Base-by-base conservation (phyloP, 768 basidiomycete genomes). In the Pholiota conissans region DNA sequence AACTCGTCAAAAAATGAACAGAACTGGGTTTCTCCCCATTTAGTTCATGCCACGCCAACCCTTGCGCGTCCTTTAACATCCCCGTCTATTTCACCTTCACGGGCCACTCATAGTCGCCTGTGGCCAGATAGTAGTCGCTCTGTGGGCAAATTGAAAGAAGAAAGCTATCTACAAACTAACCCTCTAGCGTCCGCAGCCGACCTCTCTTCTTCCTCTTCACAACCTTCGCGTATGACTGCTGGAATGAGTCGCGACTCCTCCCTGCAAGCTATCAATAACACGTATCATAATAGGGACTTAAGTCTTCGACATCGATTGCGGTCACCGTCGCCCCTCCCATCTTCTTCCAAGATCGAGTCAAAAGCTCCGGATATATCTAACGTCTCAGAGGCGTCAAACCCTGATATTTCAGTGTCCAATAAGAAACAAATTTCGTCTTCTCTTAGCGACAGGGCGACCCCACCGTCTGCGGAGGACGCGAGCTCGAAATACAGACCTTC, bases 181-280 rank as follows among this genome's bases (percentile, higher is more conserved):
- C 48, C 5, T 13, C 20, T 14, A 29, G 11, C 10, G n/a, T 34
- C n/a, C 27, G n/a, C 16, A 3, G 42, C 0, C 22, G 49, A 50
- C 0, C 22, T 9, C n/a, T 28, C 30, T 18, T n/a, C 18, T 1
- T 55, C 42, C 13, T 30, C 20, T 28, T 22, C 28, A 22, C 26
- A 45, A 7, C 27, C 45, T 9, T 46, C 42, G 2, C 29, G 28
- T 24, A n/a, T 27, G 9, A 3, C 26, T 11, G 20, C 42, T 30
- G 24, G 22, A 27, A 8, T 47, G 2, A 58, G 26, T 29, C 54
- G 62, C 24, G 39, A 53, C 1, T 62, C 59, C 5, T 62, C 57
- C 5, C 52, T 59, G 39, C 61, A 61, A 26, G 18, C 32, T 9
- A 57, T 61, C 26, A 61, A 55, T 20, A 63, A 56, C 40, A 60